Percentiles rank a stretch among this genome's conserved stretches.
These are phyloP conservation scores for Schizophyllum commune DNA, from an alignment of 1,284 basidiomycete species.

Conservation along the genomic window DNA sequence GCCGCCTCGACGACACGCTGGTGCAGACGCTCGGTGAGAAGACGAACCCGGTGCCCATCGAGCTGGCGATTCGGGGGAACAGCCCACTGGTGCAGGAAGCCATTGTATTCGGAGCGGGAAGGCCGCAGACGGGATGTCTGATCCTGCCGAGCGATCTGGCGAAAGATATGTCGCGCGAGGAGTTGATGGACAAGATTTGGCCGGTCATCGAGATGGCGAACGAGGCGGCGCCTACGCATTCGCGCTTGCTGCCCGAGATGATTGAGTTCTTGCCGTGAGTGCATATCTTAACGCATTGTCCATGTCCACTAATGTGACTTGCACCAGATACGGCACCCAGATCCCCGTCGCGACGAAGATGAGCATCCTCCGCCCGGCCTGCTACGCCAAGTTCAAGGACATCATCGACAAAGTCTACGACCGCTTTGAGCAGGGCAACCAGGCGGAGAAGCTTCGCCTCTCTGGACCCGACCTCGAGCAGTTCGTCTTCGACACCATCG, in stretches of 20 bases:
- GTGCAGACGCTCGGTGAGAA: slow-evolving; percentile 47
- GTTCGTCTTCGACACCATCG: slow-evolving; percentile 29
- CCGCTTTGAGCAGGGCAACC: slow-evolving; percentile 29
- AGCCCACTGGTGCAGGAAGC: slow-evolving; percentile 37
- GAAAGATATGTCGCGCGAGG: slow-evolving; percentile 27
- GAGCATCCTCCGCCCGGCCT: slow-evolving; percentile 32
- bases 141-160: slow-evolving; percentile 45
- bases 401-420: slow-evolving; percentile 40
- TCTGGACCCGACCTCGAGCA: slow-evolving; percentile 25
- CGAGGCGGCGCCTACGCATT: slow-evolving; percentile 42
- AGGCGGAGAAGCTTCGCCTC: slow-evolving; percentile 22
- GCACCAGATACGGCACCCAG: slow-evolving; percentile 20
- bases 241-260: slow-evolving; percentile 43
- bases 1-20: slow-evolving; percentile 53
- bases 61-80: slow-evolving; percentile 33
- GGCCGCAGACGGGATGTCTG: slow-evolving; percentile 45
- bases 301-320: slow-evolving; percentile 8
- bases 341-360: slow-evolving; percentile 42
- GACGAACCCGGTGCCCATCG: slow-evolving; percentile 45
- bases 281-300: slow-evolving; percentile 11
- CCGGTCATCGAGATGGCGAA: slow-evolving; percentile 46
- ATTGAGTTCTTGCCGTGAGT: slow-evolving; percentile 37
- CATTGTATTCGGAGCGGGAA: slow-evolving; percentile 51
- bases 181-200: slow-evolving; percentile 35
- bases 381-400: slow-evolving; percentile 42